Conservation (phyloP, 73 alveolate genomes). For the Effrenium voratum region DNA sequence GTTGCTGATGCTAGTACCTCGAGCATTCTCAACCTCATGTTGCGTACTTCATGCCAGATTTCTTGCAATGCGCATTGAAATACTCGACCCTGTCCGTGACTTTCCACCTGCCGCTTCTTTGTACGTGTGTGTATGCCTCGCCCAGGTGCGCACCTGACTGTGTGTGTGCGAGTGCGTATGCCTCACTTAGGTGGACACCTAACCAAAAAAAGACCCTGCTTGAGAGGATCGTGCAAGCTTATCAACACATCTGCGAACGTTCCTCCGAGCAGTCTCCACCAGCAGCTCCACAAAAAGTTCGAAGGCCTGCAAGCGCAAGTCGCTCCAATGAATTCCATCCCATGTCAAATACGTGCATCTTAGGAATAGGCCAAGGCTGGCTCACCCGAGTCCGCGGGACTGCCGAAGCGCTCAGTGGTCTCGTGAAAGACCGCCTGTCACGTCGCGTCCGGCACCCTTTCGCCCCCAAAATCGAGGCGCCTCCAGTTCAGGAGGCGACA, state of each 20-base stretch:
- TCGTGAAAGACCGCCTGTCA: conserved; percentile 51
- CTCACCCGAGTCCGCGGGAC: conserved; percentile 77
- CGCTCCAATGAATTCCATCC: background rate
- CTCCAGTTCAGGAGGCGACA: conserved; percentile 69
- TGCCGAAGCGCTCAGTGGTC: conserved; percentile 81
- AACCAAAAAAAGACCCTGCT: background rate
- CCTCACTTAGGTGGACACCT: background rate
- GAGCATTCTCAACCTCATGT: too few species aligned
- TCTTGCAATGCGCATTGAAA: too few species aligned
- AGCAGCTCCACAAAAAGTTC: conserved; percentile 79
- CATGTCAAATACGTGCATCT: too few species aligned
- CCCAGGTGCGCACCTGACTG: background rate
- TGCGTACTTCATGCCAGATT: too few species aligned
- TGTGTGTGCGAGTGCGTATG: background rate
- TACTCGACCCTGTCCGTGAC: too few species aligned
- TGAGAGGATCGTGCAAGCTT: background rate
- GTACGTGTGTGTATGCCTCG: too few species aligned
- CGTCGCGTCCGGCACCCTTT: background rate
- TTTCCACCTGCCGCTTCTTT: too few species aligned
- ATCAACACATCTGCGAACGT: too few species aligned
- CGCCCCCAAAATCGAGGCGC: background rate
- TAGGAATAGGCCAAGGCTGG: conserved; percentile 56
- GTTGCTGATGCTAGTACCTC: too few species aligned
- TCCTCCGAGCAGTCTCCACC: conserved; percentile 79
- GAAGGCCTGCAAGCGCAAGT: conserved; percentile 7